A percentile compares a stretch with the other conserved stretches of the same genome.
phyloP scores from a whole-genome alignment of 257 asterid species.

The Solanum rostratum region DNA sequence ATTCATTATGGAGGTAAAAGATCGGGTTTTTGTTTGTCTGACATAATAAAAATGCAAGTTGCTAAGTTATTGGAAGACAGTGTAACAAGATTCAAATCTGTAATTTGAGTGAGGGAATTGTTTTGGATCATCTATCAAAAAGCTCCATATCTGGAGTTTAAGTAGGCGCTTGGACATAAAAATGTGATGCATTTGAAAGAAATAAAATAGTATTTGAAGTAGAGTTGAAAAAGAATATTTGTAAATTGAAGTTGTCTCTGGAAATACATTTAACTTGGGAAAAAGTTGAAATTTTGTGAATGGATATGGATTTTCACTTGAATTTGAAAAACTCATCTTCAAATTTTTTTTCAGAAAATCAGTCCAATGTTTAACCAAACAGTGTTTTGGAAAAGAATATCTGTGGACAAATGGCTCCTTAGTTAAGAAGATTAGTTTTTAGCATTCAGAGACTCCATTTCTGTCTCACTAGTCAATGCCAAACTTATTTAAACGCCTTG shows the following conservation, averaged over 20 bases:
- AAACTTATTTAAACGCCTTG: constrained; percentile 4
- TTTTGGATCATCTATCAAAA: not conserved
- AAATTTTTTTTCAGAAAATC: not conserved
- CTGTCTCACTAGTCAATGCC: not conserved
- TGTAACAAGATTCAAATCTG: not conserved
- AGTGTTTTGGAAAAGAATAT: not conserved
- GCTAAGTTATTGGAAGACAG: not conserved
- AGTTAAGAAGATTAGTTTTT: not conserved
- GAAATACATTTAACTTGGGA: not conserved
- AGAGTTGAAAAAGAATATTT: not conserved
- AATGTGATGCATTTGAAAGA: not conserved
- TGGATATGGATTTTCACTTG: not conserved
- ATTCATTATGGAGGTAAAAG: not conserved
- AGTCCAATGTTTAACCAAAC: not conserved
- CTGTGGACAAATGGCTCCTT: not conserved
- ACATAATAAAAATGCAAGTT: not conserved
- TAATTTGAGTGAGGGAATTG: not conserved
- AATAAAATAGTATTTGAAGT: not conserved
- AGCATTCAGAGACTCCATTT: not conserved
- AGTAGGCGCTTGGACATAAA: not conserved
- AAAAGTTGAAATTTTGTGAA: not conserved
- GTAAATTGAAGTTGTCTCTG: not conserved
- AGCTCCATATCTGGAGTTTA: not conserved
- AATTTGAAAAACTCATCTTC: not conserved
- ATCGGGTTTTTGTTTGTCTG: not conserved